These are phyloP conservation scores for Solanum etuberosum DNA, from an alignment of 257 asterid species.

Conservation along the genomic window DNA sequence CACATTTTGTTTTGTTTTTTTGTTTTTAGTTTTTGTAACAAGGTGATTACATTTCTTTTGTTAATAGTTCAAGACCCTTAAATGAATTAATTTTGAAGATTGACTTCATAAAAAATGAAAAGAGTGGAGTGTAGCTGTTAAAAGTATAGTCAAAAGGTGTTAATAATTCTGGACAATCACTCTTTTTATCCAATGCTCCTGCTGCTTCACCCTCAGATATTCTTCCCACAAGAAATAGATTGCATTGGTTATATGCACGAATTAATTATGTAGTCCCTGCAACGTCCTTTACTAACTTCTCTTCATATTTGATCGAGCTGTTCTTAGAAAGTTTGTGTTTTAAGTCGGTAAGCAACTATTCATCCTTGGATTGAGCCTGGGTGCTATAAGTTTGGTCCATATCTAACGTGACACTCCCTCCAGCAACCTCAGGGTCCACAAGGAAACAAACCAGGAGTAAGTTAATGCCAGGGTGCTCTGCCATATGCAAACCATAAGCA, in stretches of 20 bases:
- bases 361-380: slow-evolving; percentile 11
- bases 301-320: slow-evolving; percentile 20
- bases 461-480: slow-evolving; percentile 44
- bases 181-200: slow-evolving; percentile 14
- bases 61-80: not conserved
- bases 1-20: not conserved
- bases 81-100: not conserved
- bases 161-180: slow-evolving; percentile 40
- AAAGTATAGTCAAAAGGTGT: not conserved
- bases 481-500: slow-evolving; percentile 40
- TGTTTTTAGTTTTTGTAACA: not conserved
- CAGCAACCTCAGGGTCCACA: slow-evolving; percentile 15
- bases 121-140: not conserved
- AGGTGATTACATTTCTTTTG: not conserved
- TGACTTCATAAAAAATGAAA: not conserved
- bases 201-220: slow-evolving; percentile 32
- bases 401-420: slow-evolving; percentile 6
- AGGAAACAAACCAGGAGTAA: slow-evolving; percentile 26
- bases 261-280: slow-evolving; percentile 15
- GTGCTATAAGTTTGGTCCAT: not conserved
- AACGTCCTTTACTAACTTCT: slow-evolving; percentile 11
- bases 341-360: slow-evolving; percentile 16
- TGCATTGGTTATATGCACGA: slow-evolving; percentile 14
- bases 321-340: slow-evolving; percentile 4
- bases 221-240: slow-evolving; percentile 39